These are phyloP conservation scores for Rosa persica DNA, from an alignment of 306 rosid genomes.

Conservation along the genomic window DNA sequence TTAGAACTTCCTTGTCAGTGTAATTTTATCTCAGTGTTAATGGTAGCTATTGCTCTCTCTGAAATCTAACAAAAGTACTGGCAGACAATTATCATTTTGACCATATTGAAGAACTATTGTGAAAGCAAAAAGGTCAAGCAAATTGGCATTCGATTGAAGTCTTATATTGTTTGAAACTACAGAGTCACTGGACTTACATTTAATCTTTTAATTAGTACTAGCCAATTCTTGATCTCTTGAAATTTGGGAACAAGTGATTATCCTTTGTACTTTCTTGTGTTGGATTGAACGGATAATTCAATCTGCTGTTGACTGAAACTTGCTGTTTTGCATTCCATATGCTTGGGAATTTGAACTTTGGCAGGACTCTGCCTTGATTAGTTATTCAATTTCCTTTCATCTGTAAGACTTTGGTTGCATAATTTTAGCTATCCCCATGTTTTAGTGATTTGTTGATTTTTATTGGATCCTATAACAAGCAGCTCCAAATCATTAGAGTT, in stretches of 20 bases:
- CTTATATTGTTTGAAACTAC: neutral
- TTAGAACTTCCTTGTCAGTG: neutral
- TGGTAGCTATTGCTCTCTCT: neutral
- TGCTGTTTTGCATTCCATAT: neutral
- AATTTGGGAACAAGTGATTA: neutral
- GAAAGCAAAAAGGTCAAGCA: neutral
- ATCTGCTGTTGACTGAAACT: neutral
- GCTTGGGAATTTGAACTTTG: neutral
- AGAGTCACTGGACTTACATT: neutral
- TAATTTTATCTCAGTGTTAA: conserved; percentile 2
- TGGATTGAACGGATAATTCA: neutral
- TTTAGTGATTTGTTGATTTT: neutral
- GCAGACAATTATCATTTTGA: neutral
- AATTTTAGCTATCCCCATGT: neutral
- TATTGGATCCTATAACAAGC: neutral
- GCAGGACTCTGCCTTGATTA: neutral
- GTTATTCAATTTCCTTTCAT: neutral
- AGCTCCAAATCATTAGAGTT: neutral
- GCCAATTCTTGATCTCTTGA: neutral
- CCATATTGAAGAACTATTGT: conserved; percentile 4
- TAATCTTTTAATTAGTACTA: too few relatives aligned
- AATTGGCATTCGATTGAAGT: neutral
- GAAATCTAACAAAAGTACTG: neutral
- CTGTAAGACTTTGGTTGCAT: neutral
- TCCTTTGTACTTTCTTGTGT: neutral